These are phyloP conservation scores for Maudiozyma serrabonitensis DNA, from an alignment of 805 yeast species.

Conservation along the genomic window DNA sequence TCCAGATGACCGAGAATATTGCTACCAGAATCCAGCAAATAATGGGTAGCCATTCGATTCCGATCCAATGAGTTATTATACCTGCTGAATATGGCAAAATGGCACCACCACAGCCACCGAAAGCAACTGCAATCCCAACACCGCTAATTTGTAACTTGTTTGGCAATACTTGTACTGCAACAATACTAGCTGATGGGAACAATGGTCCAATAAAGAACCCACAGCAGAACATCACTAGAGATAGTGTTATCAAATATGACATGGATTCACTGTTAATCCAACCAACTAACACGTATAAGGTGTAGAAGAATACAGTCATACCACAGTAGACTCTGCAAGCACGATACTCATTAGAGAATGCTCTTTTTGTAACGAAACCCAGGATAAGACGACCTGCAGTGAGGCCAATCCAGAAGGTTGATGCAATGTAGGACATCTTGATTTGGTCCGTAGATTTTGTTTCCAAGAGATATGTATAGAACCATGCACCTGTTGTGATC, in stretches of 20 bases:
- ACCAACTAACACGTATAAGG: slow-evolving; percentile 22
- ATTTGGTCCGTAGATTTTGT: slow-evolving; percentile 40
- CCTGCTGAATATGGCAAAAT: slow-evolving; percentile 61
- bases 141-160: slow-evolving; percentile 50
- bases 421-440: slow-evolving; percentile 50
- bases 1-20: slow-evolving; percentile 18
- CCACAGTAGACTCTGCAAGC: slow-evolving; percentile 29
- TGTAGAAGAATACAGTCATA: slow-evolving; percentile 28
- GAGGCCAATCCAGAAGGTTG: slow-evolving; percentile 66
- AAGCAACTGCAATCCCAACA: slow-evolving; percentile 63
- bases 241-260: slow-evolving; percentile 15
- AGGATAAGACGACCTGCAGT: slow-evolving; percentile 52
- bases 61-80: slow-evolving; percentile 18
- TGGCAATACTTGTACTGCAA: slow-evolving; percentile 56
- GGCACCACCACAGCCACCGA: slow-evolving; percentile 83
- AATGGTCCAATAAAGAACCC: slow-evolving; percentile 63
- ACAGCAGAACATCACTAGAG: slow-evolving; percentile 31
- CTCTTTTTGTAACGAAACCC: slow-evolving; percentile 44
- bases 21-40: slow-evolving; percentile 19
- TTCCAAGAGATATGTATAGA: slow-evolving; percentile 49
- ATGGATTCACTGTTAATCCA: slow-evolving; percentile 8
- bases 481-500: slow-evolving; percentile 63
- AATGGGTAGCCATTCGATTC: slow-evolving; percentile 21
- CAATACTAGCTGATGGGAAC: slow-evolving; percentile 63
- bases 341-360: slow-evolving; percentile 37